A percentile compares a stretch with the other conserved stretches of the same genome.
These are phyloP conservation scores for Dionaea muscipula DNA, from an alignment of 179 eudicot genomes.

Conservation along the genomic window DNA sequence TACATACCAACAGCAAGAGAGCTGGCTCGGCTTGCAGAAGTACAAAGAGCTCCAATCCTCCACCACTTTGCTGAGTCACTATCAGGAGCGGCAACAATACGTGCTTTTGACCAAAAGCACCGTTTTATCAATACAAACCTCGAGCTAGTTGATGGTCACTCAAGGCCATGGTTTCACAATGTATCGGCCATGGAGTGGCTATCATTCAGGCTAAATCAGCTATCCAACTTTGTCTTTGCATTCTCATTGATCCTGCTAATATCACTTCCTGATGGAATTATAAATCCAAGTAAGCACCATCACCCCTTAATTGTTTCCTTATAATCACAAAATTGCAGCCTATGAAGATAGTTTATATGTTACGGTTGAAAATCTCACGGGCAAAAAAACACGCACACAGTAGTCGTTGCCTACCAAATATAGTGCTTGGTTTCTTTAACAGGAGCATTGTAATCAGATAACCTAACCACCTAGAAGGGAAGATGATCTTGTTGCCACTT, in stretches of 20 bases:
- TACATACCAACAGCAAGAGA: constrained; percentile 94
- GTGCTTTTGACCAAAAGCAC: constrained; percentile 64
- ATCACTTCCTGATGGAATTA: constrained; percentile 82
- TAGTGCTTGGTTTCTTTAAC: too few species aligned
- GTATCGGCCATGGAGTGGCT: constrained; percentile 95
- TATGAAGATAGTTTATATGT: too few species aligned
- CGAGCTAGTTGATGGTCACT: constrained; percentile 49
- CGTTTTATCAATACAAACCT: constrained; percentile 61
- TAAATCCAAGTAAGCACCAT: constrained; percentile 65
- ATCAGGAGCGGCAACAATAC: constrained; percentile 87
- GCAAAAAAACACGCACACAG: too few species aligned
- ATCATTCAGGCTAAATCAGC: constrained; percentile 75
- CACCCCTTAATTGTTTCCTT: background rate
- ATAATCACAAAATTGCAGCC: too few species aligned
- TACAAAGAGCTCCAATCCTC: constrained; percentile 78
- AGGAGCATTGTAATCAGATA: too few species aligned
- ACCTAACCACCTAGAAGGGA: too few species aligned
- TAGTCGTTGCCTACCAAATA: too few species aligned
- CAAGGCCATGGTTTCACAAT: constrained; percentile 93
- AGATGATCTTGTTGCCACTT: too few species aligned
- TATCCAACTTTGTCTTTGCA: constrained; percentile 83
- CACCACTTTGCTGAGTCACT: constrained; percentile 96
- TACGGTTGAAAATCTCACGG: too few species aligned
- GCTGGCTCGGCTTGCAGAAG: constrained; percentile 68
- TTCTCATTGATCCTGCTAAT: constrained; percentile 72